A percentile compares a stretch with the other conserved stretches of the same genome.
phyloP scores from a whole-genome alignment of 306 rosid genomes.

The Casuarina cunninghamiana region DNA sequence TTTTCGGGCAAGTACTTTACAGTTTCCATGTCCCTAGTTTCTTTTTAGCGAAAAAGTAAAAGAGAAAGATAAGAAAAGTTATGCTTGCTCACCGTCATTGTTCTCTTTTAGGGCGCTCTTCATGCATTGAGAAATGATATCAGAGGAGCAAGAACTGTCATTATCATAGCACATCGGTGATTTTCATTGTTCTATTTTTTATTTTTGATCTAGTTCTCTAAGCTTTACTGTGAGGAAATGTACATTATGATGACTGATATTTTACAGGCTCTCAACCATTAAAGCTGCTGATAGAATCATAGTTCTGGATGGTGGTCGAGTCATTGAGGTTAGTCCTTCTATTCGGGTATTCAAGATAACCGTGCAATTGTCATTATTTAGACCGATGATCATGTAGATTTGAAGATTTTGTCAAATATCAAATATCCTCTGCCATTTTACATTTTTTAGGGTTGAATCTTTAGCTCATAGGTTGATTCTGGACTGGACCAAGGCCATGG shows the following conservation, averaged over 20 bases:
- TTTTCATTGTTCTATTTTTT: not conserved
- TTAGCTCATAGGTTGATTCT: not conserved
- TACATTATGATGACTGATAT: not conserved
- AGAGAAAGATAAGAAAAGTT: not conserved
- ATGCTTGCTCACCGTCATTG: not conserved
- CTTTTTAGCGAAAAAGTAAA: not conserved
- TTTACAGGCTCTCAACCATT: constrained; percentile 45
- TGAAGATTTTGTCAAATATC: not conserved
- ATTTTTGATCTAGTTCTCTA: not conserved
- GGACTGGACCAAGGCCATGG: not conserved
- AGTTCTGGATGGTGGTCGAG: constrained; percentile 46
- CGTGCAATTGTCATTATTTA: not conserved
- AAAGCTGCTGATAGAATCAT: constrained; percentile 46
- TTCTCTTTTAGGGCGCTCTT: constrained; percentile 34
- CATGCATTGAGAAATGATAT: constrained; percentile 26
- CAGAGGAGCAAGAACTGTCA: constrained; percentile 37
- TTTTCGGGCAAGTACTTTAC: constrained; percentile 31
- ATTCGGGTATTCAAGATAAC: not conserved
- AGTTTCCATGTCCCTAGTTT: not conserved
- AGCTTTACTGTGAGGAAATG: not conserved
- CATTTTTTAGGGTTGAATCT: not conserved
- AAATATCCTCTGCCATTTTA: not conserved
- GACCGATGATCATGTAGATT: not conserved
- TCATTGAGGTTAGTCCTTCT: constrained; percentile 37
- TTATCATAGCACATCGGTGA: constrained; percentile 48